phyloP scores from a whole-genome alignment of 1,139 yeast species.

The Pichia sp. region DNA sequence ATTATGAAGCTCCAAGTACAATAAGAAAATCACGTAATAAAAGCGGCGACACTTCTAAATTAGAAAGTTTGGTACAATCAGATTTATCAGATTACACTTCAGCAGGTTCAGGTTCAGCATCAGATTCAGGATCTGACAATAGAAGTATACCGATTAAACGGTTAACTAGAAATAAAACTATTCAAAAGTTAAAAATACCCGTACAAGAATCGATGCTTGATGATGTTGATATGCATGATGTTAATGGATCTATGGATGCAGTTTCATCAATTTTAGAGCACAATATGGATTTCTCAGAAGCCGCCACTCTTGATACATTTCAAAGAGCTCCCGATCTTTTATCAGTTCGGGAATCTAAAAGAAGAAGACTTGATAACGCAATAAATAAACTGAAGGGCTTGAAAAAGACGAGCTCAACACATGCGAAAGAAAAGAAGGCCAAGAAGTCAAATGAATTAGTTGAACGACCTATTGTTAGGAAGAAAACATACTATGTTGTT shows the following conservation, averaged over 20 bases:
- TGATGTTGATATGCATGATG: neutral
- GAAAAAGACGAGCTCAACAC: neutral
- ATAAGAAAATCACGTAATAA: neutral
- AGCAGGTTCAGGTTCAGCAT: neutral
- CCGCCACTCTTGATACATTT: neutral
- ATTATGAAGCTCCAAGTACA: neutral
- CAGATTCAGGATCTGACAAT: neutral
- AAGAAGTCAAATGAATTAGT: neutral
- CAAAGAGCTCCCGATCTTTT: neutral
- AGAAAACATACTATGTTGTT: conserved; percentile 8
- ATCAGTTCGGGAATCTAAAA: neutral
- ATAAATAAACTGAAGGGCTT: neutral
- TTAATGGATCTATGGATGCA: conserved; percentile 3
- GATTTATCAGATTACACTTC: neutral
- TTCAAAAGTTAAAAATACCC: neutral
- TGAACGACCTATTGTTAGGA: neutral
- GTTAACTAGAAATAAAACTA: neutral
- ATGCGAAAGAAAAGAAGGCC: neutral
- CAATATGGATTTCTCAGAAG: conserved; percentile 3
- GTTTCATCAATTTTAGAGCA: conserved; percentile 8
- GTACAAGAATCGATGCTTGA: neutral
- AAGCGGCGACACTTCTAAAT: neutral
- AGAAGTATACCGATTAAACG: neutral
- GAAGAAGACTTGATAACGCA: neutral
- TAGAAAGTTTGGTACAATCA: conserved; percentile 7